phyloP scores from a whole-genome alignment of 257 asterid genomes.

The Solanum ahanhuiri region DNA sequence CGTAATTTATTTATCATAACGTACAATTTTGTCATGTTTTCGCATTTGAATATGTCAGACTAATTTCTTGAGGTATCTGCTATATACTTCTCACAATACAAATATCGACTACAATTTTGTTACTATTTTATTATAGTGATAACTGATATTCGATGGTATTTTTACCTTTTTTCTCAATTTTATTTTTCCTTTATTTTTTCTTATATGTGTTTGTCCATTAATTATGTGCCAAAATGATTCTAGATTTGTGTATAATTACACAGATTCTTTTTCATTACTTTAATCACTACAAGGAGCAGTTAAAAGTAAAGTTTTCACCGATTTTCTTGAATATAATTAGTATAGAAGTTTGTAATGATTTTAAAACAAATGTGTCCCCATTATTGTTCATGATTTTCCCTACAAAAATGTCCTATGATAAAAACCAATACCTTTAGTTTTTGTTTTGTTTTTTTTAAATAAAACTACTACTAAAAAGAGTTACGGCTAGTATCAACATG shows the following conservation, averaged over 20 bases:
- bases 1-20: background rate
- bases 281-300: background rate
- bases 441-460: background rate
- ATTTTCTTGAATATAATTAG: background rate
- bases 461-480: background rate
- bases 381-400: constrained; percentile 24
- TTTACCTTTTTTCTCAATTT: background rate
- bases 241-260: background rate
- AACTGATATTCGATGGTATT: background rate
- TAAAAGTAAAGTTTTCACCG: background rate
- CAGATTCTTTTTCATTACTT: background rate
- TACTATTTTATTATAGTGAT: background rate
- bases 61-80: background rate
- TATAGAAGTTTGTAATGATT: constrained; percentile 10
- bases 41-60: background rate
- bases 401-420: constrained; percentile 11
- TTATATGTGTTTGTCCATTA: background rate
- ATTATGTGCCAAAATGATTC: background rate
- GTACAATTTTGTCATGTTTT: background rate
- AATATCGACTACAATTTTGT: background rate
- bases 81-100: background rate
- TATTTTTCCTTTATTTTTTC: background rate
- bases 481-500: background rate
- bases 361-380: constrained; percentile 27
- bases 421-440: background rate